Conservation (phyloP, 2,329 filamentous ascomycete species). For the Venturia effusa region DNA sequence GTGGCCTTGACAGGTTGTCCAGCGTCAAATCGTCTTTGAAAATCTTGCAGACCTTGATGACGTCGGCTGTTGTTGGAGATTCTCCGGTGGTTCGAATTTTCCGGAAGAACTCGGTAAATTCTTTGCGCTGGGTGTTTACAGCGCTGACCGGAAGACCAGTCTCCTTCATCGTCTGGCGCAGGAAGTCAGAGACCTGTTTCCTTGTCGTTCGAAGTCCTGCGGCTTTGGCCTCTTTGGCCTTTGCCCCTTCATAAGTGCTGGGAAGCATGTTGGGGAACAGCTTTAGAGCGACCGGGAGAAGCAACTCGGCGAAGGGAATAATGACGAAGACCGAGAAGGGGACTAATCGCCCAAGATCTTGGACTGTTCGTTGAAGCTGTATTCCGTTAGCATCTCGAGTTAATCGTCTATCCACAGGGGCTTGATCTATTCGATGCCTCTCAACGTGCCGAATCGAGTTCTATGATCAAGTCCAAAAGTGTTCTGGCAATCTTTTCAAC, state of each 20-base stretch:
- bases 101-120: slow-evolving; percentile 94
- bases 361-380: slow-evolving; percentile 75
- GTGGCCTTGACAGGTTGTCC: slow-evolving; percentile 90
- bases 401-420: no score
- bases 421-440: slow-evolving; percentile 12
- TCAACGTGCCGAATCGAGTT: not conserved
- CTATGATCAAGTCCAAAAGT: not conserved
- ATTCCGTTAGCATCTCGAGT: not conserved
- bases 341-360: slow-evolving; percentile 83
- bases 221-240: slow-evolving; percentile 82
- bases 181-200: slow-evolving; percentile 86
- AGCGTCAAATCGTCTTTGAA: slow-evolving; percentile 97
- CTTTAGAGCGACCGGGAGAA: slow-evolving; percentile 83
- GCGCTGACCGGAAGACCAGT: slow-evolving; percentile 82
- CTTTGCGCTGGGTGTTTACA: slow-evolving; percentile 77
- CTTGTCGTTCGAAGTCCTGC: slow-evolving; percentile 69
- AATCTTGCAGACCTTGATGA: slow-evolving; percentile 97
- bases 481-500: not conserved
- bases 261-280: slow-evolving; percentile 96
- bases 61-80: slow-evolving; percentile 74
- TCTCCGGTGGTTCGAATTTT: slow-evolving; percentile 89
- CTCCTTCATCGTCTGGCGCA: slow-evolving; percentile 80
- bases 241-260: slow-evolving; percentile 91
- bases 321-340: slow-evolving; percentile 97
- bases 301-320: slow-evolving; percentile 87